Evolutionary conservation across 2,329 filamentous ascomycete genomes (phyloP), one percentile per base, ranked within the genome.

Genomic region (Neonectria sp.): DNA sequence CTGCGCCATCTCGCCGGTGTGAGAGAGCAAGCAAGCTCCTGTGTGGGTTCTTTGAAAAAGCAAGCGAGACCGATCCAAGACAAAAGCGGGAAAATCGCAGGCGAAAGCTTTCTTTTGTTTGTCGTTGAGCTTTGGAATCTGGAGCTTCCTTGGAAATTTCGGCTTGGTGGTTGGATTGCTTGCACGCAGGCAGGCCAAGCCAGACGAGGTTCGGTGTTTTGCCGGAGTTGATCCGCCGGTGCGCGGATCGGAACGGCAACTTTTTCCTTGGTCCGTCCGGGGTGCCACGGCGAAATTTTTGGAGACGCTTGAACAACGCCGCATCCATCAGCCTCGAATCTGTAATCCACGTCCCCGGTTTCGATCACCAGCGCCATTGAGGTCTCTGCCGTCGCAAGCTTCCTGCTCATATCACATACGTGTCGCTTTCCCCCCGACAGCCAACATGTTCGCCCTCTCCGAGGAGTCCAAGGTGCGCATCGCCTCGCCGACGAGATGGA

Each of bases 391-490:
- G 24, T 61, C 40, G 56, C 55, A 37, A 37, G 29, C 48, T 35
- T n/a, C 49, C 24, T 48, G 15, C 55, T 12, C 21, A 17, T n/a
- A n/a, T 57, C 59, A 31, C 15, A 17, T 24, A 24, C 9, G 27
- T 37, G 21, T 52, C 27, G 48, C 21, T 43, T 57, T 57, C 49
- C 33, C 53, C 31, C 27, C 33, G 40, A 51, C 43, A 6, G 76
- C 71, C 81, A 87, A 75, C 60, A 90, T 90, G 88, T 87, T 90
- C 71, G 80, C 86, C 78, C 91, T 98, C 74, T 98, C 96, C 58
- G 96, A 99, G 85, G 96, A 99, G 86, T 95, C 95, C 79, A 98
- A 98, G 92, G 95, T 97, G 80, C 73, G 79, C 61, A 37, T 35
- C 9, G 27, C 21, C 53, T 55, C 52, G 48, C 53, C 48, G 48